A percentile compares a stretch with the other conserved stretches of the same genome.
Evolutionary conservation across 805 yeast genomes (phyloP).

Genomic region (Spathaspora hagerdaliae): DNA sequence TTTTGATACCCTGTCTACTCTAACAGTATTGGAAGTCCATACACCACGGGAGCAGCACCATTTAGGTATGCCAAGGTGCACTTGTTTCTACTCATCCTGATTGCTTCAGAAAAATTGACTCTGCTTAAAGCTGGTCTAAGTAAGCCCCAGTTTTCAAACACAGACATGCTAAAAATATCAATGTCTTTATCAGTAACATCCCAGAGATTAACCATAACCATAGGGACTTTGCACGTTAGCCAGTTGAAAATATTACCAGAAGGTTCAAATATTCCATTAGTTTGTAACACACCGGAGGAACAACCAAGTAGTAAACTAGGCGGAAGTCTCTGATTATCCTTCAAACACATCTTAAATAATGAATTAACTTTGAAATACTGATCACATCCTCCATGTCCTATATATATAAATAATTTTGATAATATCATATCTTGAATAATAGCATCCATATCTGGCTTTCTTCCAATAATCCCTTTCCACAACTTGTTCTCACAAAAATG

Average conservation of each 20-base stretch:
- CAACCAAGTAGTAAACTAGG: slow-evolving; percentile 81
- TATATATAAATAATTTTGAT: slow-evolving; percentile 57
- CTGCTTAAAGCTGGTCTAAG: slow-evolving; percentile 15
- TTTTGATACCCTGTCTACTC: background rate
- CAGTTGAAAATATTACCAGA: slow-evolving; percentile 76
- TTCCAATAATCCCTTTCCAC: slow-evolving; percentile 45
- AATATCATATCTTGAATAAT: slow-evolving; percentile 40
- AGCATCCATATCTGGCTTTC: slow-evolving; percentile 53
- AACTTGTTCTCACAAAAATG: slow-evolving; percentile 12
- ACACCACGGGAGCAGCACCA: slow-evolving; percentile 90
- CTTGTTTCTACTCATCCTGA: slow-evolving; percentile 54
- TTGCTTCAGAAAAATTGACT: slow-evolving; percentile 49
- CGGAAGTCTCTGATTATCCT: slow-evolving; percentile 32
- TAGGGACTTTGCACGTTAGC: slow-evolving; percentile 75
- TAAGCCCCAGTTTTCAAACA: slow-evolving; percentile 68
- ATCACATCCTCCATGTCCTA: slow-evolving; percentile 98
- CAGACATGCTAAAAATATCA: slow-evolving; percentile 64
- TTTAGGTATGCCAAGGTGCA: slow-evolving; percentile 75
- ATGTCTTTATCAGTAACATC: slow-evolving; percentile 96
- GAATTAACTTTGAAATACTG: slow-evolving; percentile 61
- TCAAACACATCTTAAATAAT: slow-evolving; percentile 27
- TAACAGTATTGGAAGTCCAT: slow-evolving; percentile 68
- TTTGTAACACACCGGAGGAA: slow-evolving; percentile 70
- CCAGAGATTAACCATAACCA: slow-evolving; percentile 87
- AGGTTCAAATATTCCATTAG: slow-evolving; percentile 61